Conservation (phyloP, 2,329 filamentous ascomycete genomes). For the Lachnellula hyalina region DNA sequence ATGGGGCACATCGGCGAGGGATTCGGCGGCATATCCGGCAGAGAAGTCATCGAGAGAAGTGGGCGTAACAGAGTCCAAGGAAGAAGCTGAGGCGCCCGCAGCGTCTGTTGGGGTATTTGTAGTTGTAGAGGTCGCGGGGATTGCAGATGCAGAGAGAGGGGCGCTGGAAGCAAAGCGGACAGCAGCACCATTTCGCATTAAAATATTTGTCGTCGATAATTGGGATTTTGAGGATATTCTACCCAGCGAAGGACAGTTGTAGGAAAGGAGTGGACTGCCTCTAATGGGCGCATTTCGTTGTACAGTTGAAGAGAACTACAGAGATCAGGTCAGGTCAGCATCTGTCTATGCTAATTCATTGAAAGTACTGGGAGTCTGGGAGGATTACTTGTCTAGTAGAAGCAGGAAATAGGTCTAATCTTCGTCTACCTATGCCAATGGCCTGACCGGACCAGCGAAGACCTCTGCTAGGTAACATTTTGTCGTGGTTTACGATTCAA, state of each 20-base stretch:
- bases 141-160: slow-evolving; percentile 8
- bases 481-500: slow-evolving; percentile 15
- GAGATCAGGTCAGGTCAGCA: slow-evolving; percentile 9
- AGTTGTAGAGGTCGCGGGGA: slow-evolving; percentile 8
- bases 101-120: slow-evolving; percentile 8
- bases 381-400: slow-evolving; percentile 30
- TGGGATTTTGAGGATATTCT: slow-evolving; percentile 10
- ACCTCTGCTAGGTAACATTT: slow-evolving; percentile 53
- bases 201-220: slow-evolving; percentile 12
- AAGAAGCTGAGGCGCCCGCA: slow-evolving; percentile 7
- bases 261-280: slow-evolving; percentile 24
- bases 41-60: slow-evolving; percentile 18
- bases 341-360: slow-evolving; percentile 2
- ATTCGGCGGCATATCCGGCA: slow-evolving; percentile 18
- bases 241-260: slow-evolving; percentile 13
- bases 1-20: slow-evolving; percentile 39
- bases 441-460: slow-evolving; percentile 42
- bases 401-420: slow-evolving; percentile 36
- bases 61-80: background rate
- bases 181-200: slow-evolving; percentile 24
- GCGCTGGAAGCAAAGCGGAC: slow-evolving; percentile 28
- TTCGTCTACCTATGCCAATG: slow-evolving; percentile 32
- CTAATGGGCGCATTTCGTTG: slow-evolving; percentile 22
- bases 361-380: background rate
- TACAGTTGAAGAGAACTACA: slow-evolving; percentile 29